Conservation (phyloP, 2,329 filamentous ascomycete genomes). For the Ophiostoma himal-ulmi region DNA sequence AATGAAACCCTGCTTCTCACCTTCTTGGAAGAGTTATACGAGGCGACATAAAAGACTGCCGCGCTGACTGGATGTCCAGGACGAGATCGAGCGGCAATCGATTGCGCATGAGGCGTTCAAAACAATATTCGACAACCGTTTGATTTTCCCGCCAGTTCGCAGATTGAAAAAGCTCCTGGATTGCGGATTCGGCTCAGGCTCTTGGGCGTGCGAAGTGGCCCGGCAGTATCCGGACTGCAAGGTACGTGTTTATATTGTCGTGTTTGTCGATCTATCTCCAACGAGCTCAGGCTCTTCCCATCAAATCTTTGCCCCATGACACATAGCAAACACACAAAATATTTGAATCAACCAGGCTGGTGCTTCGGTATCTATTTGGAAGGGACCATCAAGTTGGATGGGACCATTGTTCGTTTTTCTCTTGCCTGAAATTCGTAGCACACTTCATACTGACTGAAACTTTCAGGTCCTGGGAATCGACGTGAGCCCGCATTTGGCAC, state of each 20-base stretch:
- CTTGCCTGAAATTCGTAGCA: neutral
- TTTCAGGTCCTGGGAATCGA: conserved; percentile 64
- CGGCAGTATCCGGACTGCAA: conserved; percentile 58
- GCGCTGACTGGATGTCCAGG: conserved; percentile 39
- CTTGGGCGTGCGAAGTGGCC: conserved; percentile 66
- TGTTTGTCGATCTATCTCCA: neutral
- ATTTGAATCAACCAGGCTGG: neutral
- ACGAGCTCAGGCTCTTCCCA: no score
- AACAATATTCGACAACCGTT: conserved; percentile 58
- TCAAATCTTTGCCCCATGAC: neutral
- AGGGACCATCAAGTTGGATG: neutral
- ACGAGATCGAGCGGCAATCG: conserved; percentile 61
- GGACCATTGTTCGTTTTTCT: neutral
- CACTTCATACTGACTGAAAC: neutral
- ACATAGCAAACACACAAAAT: neutral
- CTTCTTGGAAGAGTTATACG: neutral
- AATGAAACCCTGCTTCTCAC: neutral
- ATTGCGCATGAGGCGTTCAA: conserved; percentile 58
- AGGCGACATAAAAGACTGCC: neutral
- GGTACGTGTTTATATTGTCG: conserved; percentile 37
- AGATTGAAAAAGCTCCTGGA: conserved; percentile 58
- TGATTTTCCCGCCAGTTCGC: conserved; percentile 63
- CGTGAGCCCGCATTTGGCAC: conserved; percentile 63
- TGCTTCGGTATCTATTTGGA: neutral
- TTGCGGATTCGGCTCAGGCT: conserved; percentile 65